phyloP scores from a whole-genome alignment of 2,329 filamentous ascomycete species.

The Neoascochyta sp. region DNA sequence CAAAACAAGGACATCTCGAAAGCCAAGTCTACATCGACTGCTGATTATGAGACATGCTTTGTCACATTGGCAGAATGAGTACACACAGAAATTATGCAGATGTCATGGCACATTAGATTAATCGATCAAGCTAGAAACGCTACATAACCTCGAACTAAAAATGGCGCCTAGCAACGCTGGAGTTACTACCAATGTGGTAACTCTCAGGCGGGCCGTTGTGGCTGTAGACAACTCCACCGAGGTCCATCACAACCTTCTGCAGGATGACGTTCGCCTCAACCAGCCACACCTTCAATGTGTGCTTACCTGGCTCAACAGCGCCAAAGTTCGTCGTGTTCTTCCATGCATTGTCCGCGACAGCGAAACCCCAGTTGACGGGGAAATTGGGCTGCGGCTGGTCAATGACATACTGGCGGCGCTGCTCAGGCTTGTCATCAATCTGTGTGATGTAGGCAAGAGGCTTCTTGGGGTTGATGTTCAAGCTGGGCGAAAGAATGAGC shows the following conservation, averaged over 20 bases:
- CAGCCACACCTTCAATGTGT: constrained; percentile 46
- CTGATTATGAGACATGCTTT: no score
- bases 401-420: constrained; percentile 43
- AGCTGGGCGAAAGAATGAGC: constrained; percentile 42
- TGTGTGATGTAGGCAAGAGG: constrained; percentile 52
- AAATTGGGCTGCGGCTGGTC: constrained; percentile 41
- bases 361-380: constrained; percentile 49
- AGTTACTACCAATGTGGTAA: constrained; percentile 26
- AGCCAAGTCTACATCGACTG: no score
- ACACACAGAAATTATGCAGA: no score
- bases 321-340: constrained; percentile 42
- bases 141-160: no score
- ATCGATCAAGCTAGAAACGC: no score
- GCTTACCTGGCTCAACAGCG: constrained; percentile 34
- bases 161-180: no score
- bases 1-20: no score
- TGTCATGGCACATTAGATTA: no score
- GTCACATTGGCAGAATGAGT: no score
- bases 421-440: constrained; percentile 42
- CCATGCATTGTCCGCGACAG: constrained; percentile 53
- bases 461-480: constrained; percentile 51
- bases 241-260: constrained; percentile 37
- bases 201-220: constrained; percentile 41
- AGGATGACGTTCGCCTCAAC: constrained; percentile 44
- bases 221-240: constrained; percentile 30